Conservation (phyloP, 345 rosid genomes). For the Rhizophora mangle region DNA sequence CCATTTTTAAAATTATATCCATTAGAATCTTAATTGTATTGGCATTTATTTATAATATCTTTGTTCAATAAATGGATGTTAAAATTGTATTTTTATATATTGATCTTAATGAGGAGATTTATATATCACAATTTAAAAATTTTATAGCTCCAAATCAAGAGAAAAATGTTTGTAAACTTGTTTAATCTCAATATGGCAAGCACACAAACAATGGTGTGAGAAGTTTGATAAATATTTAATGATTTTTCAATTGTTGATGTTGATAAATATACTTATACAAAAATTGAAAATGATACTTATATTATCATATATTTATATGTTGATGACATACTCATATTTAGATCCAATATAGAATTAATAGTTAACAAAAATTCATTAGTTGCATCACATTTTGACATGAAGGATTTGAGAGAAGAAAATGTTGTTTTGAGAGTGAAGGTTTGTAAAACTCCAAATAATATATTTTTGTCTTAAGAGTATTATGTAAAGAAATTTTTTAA, state of each 20-base stretch:
- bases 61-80: too few species aligned
- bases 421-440: neutral
- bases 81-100: too few species aligned
- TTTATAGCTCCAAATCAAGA: neutral
- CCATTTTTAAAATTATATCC: too few species aligned
- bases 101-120: too few species aligned
- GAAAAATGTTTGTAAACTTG: neutral
- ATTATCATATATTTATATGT: neutral
- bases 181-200: neutral
- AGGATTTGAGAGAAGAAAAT: neutral
- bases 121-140: neutral
- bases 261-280: neutral
- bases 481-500: neutral
- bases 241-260: neutral
- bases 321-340: neutral
- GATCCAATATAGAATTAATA: neutral
- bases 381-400: neutral
- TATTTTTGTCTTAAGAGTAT: neutral
- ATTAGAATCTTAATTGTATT: too few species aligned
- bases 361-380: neutral
- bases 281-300: neutral
- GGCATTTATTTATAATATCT: too few species aligned
- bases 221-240: neutral
- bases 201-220: neutral
- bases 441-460: neutral